Base-by-base conservation (phyloP, 2,329 filamentous ascomycete genomes). In the Shiraia bambusicola region DNA sequence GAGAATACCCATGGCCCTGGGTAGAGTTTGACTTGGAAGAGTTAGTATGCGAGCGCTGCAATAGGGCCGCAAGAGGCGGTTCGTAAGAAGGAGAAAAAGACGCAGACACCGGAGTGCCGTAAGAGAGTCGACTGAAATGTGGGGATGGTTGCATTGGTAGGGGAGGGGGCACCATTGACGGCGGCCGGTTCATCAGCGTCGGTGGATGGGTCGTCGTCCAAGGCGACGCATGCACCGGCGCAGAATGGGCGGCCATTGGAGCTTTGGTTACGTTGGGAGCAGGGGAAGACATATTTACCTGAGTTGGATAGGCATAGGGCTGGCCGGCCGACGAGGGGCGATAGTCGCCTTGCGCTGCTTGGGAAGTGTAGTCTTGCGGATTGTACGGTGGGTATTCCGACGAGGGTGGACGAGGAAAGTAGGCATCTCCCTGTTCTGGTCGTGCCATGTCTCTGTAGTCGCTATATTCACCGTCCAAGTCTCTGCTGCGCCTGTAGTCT, bases 281-380 rank as follows among this genome's bases (percentile, higher is more conserved):
- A 63, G 50, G 59, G 54, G 50, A 63, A 42, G 49, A 34, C 38
- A 25, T 58, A 62, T 66, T 67, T 69, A 67, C 65, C 65, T 69
- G 64, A 44, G 58, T 42, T 30, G 59, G 49, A 45, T 65, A 65
- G 36, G 52, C 53, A 38, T 62, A 60, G 10, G 59, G 55, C 22
- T 58, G 59, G 26, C 47, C 51, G 35, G 50, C 50, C 22, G 61
- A 59, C 19, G 55, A 54, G 13, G 52, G 39, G 31, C 50, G 62
- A 37, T 46, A 50, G 32, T 50, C 50, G 43, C 59, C 54, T 36
- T 47, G 54, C 32, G 48, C 42, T 17, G 45, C 40, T 14, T 51
- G 47, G 13, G 58, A 48, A 31, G 58, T 52, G 47, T 66, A 63
- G 36, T 67, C 63, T 42, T 64, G 64, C 26, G 65, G 56, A 34